A percentile compares a stretch with the other conserved stretches of the same genome.
phyloP scores from a whole-genome alignment of 495 filamentous ascomycete genomes.

The Chaetomidium leptoderma region DNA sequence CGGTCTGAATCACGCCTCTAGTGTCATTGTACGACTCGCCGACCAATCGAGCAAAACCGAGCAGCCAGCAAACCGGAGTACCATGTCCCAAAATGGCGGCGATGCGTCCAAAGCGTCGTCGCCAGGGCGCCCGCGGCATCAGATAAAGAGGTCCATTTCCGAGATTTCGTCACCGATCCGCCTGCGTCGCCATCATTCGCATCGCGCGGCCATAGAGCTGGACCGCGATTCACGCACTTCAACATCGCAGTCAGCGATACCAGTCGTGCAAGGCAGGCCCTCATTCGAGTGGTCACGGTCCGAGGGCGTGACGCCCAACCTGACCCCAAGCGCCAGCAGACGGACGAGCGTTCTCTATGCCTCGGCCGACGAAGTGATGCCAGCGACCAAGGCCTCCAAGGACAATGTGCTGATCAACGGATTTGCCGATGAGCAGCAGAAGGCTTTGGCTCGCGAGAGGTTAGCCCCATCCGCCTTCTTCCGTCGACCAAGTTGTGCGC shows the following conservation, averaged over 20 bases:
- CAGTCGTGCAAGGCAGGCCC: constrained; percentile 26
- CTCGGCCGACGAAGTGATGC: constrained; percentile 28
- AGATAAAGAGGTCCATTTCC: constrained; percentile 47
- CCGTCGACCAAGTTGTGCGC: constrained; percentile 15
- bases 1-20: constrained; percentile 4
- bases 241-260: constrained; percentile 28
- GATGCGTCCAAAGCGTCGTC: constrained; percentile 31
- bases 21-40: constrained; percentile 17
- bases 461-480: constrained; percentile 21
- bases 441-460: constrained; percentile 39
- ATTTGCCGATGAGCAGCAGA: constrained; percentile 40
- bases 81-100: constrained; percentile 39
- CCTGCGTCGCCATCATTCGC: constrained; percentile 41
- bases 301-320: constrained; percentile 41
- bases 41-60: constrained; percentile 3
- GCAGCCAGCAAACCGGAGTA: neutral
- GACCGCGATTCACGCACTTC: constrained; percentile 38
- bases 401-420: constrained; percentile 35
- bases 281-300: constrained; percentile 41
- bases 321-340: constrained; percentile 41
- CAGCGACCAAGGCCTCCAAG: constrained; percentile 11
- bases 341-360: constrained; percentile 38
- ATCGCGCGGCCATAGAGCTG: constrained; percentile 26
- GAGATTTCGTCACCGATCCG: constrained; percentile 49
- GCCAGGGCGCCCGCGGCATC: constrained; percentile 44